phyloP scores from a whole-genome alignment of 2,329 filamentous ascomycete genomes.

The Monosporascus cannonballus region DNA sequence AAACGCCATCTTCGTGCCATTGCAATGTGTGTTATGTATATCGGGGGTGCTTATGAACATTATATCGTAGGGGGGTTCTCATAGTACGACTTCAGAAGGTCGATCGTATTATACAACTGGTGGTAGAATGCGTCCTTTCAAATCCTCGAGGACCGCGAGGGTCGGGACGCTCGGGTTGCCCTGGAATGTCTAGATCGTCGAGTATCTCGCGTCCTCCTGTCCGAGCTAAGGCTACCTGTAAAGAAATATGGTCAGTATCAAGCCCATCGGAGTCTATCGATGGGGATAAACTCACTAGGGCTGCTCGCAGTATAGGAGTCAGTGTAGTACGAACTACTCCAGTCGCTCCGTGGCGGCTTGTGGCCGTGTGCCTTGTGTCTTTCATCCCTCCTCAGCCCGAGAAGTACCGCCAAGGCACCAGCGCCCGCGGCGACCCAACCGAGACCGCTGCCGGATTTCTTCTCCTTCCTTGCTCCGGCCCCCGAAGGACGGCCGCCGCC shows the following conservation, averaged over 20 bases:
- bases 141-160: constrained; percentile 15
- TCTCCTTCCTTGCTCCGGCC: constrained; percentile 36
- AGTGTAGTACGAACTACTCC: constrained; percentile 47
- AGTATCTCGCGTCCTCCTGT: constrained; percentile 33
- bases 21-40: not conserved
- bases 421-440: constrained; percentile 50
- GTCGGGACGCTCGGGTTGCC: constrained; percentile 16
- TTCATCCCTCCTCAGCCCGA: constrained; percentile 45
- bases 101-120: not conserved
- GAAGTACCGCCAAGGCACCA: constrained; percentile 45
- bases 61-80: not conserved
- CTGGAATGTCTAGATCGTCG: constrained; percentile 26
- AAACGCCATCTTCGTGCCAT: not conserved
- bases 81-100: not conserved
- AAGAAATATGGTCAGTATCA: constrained; percentile 20
- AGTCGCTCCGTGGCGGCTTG: constrained; percentile 35
- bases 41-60: not conserved
- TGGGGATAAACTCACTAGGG: constrained; percentile 42
- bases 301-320: constrained; percentile 46
- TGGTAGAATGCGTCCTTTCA: not conserved
- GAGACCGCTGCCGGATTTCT: constrained; percentile 38
- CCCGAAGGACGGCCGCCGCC: constrained; percentile 34
- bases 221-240: constrained; percentile 41
- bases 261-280: constrained; percentile 16
- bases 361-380: constrained; percentile 38